Evolutionary conservation across 164 flowering plant genomes (phyloP).

Genomic region (Magnolia kwangsiensis): DNA sequence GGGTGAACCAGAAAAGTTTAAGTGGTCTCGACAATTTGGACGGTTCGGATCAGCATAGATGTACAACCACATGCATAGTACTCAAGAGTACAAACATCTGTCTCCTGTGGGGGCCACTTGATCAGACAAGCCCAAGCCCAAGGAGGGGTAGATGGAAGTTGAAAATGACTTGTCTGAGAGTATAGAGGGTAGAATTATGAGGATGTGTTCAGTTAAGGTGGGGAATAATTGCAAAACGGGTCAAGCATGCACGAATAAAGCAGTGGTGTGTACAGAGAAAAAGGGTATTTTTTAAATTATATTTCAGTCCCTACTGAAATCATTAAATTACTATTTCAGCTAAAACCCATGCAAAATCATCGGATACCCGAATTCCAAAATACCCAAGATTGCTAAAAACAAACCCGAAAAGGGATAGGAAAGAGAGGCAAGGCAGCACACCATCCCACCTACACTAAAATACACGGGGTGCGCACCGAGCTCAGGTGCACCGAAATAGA

Average conservation of each 20-base stretch:
- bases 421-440: not conserved
- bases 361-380: conserved; percentile 10
- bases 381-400: not conserved
- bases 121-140: not conserved
- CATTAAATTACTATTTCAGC: conserved; percentile 34
- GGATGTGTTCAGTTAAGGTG: conserved; percentile 24
- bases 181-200: conserved; percentile 33
- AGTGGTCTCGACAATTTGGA: too few species aligned
- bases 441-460: not conserved
- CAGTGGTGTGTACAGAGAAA: conserved; percentile 1
- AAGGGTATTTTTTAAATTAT: not conserved
- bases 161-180: conserved; percentile 38
- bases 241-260: conserved; percentile 36
- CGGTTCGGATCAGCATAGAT: not conserved
- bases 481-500: not conserved
- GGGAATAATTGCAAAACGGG: conserved; percentile 47
- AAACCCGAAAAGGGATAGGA: not conserved
- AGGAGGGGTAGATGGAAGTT: conserved; percentile 8
- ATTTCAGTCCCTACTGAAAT: conserved; percentile 7
- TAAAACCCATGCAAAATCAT: conserved; percentile 8
- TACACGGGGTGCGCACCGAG: not conserved
- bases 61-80: not conserved
- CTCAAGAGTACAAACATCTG: not conserved
- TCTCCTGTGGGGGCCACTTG: not conserved
- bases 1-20: too few species aligned